Evolutionary conservation across 2,329 filamentous ascomycete species (phyloP).

Genomic region (Aspergillus caelatus): DNA sequence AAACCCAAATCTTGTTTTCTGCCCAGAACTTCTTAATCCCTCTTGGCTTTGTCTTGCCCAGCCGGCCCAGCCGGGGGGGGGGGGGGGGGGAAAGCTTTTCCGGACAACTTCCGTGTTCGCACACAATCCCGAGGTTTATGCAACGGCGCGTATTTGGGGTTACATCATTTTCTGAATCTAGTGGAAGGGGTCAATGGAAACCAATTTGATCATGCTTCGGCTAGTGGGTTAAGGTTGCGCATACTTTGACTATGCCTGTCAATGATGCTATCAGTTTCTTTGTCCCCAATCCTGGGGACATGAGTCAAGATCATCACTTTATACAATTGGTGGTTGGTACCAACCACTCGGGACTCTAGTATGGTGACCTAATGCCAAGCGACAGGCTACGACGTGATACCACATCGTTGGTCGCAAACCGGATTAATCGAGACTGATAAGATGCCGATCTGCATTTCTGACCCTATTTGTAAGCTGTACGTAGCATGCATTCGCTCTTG

Average conservation of each 20-base stretch:
- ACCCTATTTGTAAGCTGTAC: not conserved
- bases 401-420: not conserved
- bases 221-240: not conserved
- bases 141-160: not conserved
- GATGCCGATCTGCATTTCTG: not conserved
- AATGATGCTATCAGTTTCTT: not conserved
- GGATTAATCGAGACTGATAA: not conserved
- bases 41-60: not conserved
- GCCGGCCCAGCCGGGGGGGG: not conserved
- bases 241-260: not conserved
- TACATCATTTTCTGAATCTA: not conserved
- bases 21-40: not conserved
- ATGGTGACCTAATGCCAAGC: not conserved
- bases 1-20: not conserved
- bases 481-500: too few species aligned
- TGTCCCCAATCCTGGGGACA: not conserved
- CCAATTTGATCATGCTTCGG: not conserved
- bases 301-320: not conserved
- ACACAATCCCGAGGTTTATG: not conserved
- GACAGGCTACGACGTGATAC: not conserved
- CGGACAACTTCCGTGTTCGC: not conserved
- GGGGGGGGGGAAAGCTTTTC: slow-evolving; percentile 1
- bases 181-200: not conserved
- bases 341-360: not conserved
- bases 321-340: not conserved